Evolutionary conservation across 257 asterid genomes (phyloP).

Genomic region (Voacanga thouarsii): DNA sequence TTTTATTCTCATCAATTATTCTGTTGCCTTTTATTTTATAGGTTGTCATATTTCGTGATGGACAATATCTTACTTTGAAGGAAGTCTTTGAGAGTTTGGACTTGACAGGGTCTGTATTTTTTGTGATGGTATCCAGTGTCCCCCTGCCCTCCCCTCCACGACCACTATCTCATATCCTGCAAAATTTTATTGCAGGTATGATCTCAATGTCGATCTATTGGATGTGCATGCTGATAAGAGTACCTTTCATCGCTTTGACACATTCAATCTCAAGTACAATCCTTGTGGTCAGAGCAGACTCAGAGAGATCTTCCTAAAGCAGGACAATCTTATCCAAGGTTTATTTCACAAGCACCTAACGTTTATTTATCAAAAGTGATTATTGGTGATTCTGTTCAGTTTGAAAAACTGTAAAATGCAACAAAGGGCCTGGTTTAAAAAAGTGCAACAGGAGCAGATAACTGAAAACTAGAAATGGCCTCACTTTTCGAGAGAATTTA

Average conservation of each 20-base stretch:
- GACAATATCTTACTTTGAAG: slow-evolving; percentile 82
- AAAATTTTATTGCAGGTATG: slow-evolving; percentile 55
- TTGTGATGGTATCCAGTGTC: slow-evolving; percentile 5
- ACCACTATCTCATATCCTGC: slow-evolving; percentile 6
- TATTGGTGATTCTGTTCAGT: neutral
- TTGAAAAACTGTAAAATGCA: neutral
- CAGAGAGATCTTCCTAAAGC: slow-evolving; percentile 9
- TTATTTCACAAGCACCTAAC: neutral
- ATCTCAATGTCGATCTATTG: slow-evolving; percentile 82
- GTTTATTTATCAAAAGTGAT: neutral
- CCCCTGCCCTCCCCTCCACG: neutral
- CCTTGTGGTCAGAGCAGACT: slow-evolving; percentile 38
- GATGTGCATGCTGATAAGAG: slow-evolving; percentile 98
- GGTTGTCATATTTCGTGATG: slow-evolving; percentile 95
- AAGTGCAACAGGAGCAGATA: neutral
- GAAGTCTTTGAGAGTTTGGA: slow-evolving; percentile 97
- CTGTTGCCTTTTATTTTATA: slow-evolving; percentile 29
- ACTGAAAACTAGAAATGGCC: neutral
- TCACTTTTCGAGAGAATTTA: neutral
- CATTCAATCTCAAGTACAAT: slow-evolving; percentile 91
- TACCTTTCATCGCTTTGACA: slow-evolving; percentile 94
- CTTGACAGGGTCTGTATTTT: slow-evolving; percentile 72
- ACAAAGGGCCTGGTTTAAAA: neutral
- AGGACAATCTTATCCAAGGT: slow-evolving; percentile 52
- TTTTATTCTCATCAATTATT: slow-evolving; percentile 13